Evolutionary conservation across 305 asterid genomes (phyloP), one percentile per base, ranked within the genome.

Genomic region (Ruellia speciosa): DNA sequence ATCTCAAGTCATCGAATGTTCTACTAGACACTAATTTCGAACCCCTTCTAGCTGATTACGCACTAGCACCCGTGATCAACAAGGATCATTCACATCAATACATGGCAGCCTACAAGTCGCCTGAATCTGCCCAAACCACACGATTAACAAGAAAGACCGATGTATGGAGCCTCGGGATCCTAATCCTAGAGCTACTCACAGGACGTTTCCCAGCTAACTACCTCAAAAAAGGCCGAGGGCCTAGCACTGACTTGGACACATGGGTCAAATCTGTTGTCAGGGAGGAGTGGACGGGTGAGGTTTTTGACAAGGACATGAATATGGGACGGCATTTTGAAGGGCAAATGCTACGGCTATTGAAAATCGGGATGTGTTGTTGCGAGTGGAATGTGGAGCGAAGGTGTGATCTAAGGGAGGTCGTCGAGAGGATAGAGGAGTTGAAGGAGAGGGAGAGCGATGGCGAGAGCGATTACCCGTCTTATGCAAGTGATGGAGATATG

Each of bases 281-380:
- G 52, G 93, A 84, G 58, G 88, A 84, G 58, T 79, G 84, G 88
- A 75, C 84, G 0, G 83, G 82, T 2, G 88, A 84, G 69, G 86
- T 79, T 16, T 81, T 84, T 18, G 88, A 84, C 6, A 81, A 77
- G 71, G 86, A 84, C 52, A 75, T 84, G 81, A 37, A 54, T 1
- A 9, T 52, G 9, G 54, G 41, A 0, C 67, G 72, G 18, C 64
- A 19, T 5, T 61, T 73, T 0, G 84, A 79, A 57, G 84, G 88
- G 11, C 66, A 77, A 48, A 84, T 84, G 86, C 60, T 81, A 58
- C 71, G 75, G 72, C 66, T 84, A 1, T 58, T 84, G 61, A 81
- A 68, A 49, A 84, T 84, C 9, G 93, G 93, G 9, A 71, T 84
- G 84, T 73, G 84, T 15, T 81, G 93, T 20, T 79, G 86, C 52